Conservation (phyloP, 2,329 filamentous ascomycete species). For the Trichoderma sp. region DNA sequence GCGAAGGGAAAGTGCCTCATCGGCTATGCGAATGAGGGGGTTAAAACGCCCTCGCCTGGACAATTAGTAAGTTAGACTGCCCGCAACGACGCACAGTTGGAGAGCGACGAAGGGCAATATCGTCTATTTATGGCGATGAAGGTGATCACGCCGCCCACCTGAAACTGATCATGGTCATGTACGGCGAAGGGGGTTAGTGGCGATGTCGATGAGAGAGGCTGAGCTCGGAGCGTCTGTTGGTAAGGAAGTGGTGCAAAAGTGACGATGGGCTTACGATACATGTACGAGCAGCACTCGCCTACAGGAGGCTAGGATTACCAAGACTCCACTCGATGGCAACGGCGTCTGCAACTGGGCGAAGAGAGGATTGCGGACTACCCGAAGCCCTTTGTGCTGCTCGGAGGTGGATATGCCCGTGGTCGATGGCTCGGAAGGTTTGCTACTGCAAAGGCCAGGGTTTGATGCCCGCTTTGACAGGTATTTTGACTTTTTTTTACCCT, state of each 20-base stretch:
- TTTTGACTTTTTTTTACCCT: not conserved
- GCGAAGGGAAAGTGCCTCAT: not conserved
- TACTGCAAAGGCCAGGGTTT: not conserved
- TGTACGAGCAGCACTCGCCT: not conserved
- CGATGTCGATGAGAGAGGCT: constrained; percentile 3
- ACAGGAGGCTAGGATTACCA: not conserved
- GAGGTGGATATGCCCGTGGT: not conserved
- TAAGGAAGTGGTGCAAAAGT: not conserved
- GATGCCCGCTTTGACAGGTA: not conserved
- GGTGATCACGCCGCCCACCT: constrained; percentile 15
- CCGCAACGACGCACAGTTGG: not conserved
- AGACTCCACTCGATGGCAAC: constrained; percentile 12
- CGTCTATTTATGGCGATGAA: constrained; percentile 14
- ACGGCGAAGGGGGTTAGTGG: constrained; percentile 4
- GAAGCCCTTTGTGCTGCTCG: not conserved
- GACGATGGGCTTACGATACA: constrained; percentile 10
- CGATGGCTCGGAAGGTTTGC: not conserved
- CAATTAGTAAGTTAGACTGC: constrained; percentile 2
- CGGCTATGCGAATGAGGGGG: not conserved
- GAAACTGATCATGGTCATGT: constrained; percentile 6
- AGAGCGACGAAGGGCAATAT: not conserved
- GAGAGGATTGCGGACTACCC: not conserved
- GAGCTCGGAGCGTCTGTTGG: not conserved
- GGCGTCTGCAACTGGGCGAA: not conserved
- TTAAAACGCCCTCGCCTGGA: not conserved